Evolutionary conservation across 306 rosid species (phyloP), one percentile per base, ranked within the genome.

Genomic region (Quillaja saponaria): DNA sequence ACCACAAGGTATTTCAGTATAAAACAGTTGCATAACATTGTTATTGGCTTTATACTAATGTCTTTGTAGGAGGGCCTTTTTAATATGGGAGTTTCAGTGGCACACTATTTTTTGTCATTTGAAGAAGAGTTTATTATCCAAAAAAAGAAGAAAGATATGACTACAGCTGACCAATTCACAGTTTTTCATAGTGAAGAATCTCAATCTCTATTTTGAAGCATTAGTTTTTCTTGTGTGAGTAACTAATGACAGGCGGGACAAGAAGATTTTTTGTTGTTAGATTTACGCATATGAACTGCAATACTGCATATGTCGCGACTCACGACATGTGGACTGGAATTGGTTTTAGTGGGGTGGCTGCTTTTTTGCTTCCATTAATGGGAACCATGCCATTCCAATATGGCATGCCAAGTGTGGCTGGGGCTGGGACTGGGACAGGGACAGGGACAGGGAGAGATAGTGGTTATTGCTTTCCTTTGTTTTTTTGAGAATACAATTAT

Each of bases 181-280:
- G 34, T 25, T 28, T 46, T 57, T 69, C 40, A 37, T 13, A 41
- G 28, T 59, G 77, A 82, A 66, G 80, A 76, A 76, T 71, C 71
- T 61, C 13, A 31, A 54, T 75, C 66, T 53, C 58, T 14, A 8
- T 46, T 77, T 25, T 64, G 79, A 72, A 72, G 72, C 47, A n/a
- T n/a, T n/a, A n/a, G n/a, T n/a, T n/a, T n/a, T n/a, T n/a, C n/a
- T n/a, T n/a, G n/a, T n/a, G n/a, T n/a, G n/a, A n/a, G n/a, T n/a
- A n/a, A n/a, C n/a, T n/a, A n/a, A n/a, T n/a, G n/a, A n/a, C n/a
- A n/a, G n/a, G n/a, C n/a, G n/a, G 49, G 34, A 7, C 37, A 58
- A 25, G 2, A 25, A 25, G 31, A 2, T 1, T 25, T 55, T 17
- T 40, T n/a, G 33, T 42, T 39, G n/a, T 11, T 46, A 51, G 45